Evolutionary conservation across 257 asterid species (phyloP).

Genomic region (Salvia splendens): DNA sequence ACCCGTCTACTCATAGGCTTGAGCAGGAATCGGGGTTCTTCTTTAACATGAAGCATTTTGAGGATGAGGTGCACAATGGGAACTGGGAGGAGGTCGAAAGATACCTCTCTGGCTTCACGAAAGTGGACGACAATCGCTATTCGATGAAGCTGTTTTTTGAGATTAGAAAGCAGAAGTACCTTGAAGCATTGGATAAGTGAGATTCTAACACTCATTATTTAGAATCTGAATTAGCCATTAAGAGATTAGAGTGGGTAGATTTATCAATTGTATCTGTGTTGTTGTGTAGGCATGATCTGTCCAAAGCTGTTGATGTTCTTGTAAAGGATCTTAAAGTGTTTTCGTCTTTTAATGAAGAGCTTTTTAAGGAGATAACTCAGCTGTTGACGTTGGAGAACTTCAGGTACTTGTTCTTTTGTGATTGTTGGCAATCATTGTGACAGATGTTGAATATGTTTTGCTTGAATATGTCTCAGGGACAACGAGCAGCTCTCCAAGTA

Average conservation of each 20-base stretch:
- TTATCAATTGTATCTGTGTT: conserved; percentile 26
- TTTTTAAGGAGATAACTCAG: conserved; percentile 95
- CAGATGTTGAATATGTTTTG: conserved; percentile 4
- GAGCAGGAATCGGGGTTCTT: conserved; percentile 97
- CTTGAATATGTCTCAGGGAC: conserved; percentile 56
- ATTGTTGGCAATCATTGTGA: neutral
- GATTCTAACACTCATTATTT: conserved; percentile 24
- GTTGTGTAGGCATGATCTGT: conserved; percentile 65
- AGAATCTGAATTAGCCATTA: conserved; percentile 6
- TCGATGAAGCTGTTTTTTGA: conserved; percentile 97
- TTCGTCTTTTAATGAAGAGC: conserved; percentile 87
- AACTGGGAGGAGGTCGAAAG: conserved; percentile 97
- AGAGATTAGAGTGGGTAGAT: neutral
- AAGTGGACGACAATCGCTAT: conserved; percentile 91
- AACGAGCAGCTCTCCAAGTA: conserved; percentile 93
- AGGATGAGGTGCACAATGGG: conserved; percentile 89
- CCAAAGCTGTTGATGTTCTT: conserved; percentile 89
- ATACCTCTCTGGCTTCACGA: conserved; percentile 91
- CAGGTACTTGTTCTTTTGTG: conserved; percentile 49
- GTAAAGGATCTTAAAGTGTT: conserved; percentile 94
- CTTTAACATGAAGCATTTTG: conserved; percentile 95
- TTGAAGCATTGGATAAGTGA: conserved; percentile 93
- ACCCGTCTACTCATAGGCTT: conserved; percentile 60
- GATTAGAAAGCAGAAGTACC: conserved; percentile 96
- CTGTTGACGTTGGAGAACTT: conserved; percentile 89